phyloP scores from a whole-genome alignment of 441 rosid species.

The Pelargonium fulgidum region DNA sequence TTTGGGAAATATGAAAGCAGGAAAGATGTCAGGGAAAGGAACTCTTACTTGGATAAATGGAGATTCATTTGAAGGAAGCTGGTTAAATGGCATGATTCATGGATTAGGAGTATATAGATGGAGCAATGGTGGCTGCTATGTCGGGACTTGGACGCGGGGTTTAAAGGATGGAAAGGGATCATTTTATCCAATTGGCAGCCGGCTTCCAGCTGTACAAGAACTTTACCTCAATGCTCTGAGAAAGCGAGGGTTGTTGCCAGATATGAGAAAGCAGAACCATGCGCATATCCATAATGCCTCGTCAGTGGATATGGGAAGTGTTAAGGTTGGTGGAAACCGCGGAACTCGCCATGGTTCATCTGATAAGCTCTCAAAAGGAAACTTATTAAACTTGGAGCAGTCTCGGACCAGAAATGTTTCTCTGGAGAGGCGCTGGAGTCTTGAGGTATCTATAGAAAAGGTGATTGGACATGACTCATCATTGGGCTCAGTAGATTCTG shows the following conservation, averaged over 20 bases:
- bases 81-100: constrained; percentile 91
- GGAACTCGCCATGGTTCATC: constrained; percentile 25
- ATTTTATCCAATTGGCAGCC: constrained; percentile 78
- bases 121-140: constrained; percentile 78
- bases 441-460: constrained; percentile 89
- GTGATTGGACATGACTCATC: constrained; percentile 79
- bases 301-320: constrained; percentile 53
- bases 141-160: constrained; percentile 96
- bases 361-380: constrained; percentile 55
- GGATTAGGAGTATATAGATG: constrained; percentile 90
- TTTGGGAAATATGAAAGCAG: constrained; percentile 84
- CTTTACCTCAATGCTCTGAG: constrained; percentile 72
- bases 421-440: constrained; percentile 93
- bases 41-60: constrained; percentile 76
- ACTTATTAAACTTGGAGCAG: constrained; percentile 68
- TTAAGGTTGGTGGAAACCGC: constrained; percentile 42
- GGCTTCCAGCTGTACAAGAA: constrained; percentile 65
- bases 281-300: constrained; percentile 56
- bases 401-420: constrained; percentile 63
- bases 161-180: constrained; percentile 98
- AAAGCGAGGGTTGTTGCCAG: constrained; percentile 81
- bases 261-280: constrained; percentile 60
- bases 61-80: constrained; percentile 83
- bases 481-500: constrained; percentile 21
- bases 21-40: constrained; percentile 92